phyloP scores from a whole-genome alignment of 2,329 filamentous ascomycete genomes.

The Claviceps sp. region DNA sequence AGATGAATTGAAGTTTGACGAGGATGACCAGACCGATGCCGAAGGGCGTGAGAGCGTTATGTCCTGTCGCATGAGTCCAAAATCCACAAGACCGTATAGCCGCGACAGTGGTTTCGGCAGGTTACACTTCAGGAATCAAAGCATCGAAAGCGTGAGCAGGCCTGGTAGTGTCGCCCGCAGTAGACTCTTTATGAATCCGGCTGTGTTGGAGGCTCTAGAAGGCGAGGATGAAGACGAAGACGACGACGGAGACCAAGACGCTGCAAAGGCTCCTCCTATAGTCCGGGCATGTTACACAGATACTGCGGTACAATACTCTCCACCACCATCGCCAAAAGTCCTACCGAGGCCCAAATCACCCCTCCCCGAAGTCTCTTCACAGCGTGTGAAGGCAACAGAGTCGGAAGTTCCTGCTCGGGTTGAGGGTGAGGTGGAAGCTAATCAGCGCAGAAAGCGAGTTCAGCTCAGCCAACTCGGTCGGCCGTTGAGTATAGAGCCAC shows the following conservation, averaged over 20 bases:
- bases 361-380: slow-evolving; percentile 24
- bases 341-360: slow-evolving; percentile 25
- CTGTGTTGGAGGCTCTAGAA: slow-evolving; percentile 42
- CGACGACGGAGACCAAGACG: slow-evolving; percentile 38
- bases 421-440: slow-evolving; percentile 54
- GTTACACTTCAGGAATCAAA: slow-evolving; percentile 42
- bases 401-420: slow-evolving; percentile 28
- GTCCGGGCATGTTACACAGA: slow-evolving; percentile 51
- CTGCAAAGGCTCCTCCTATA: slow-evolving; percentile 15
- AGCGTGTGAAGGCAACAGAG: slow-evolving; percentile 26
- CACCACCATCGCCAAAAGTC: slow-evolving; percentile 58
- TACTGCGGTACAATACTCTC: slow-evolving; percentile 70
- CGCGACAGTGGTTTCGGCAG: slow-evolving; percentile 39
- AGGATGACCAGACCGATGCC: slow-evolving; percentile 56
- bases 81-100: slow-evolving; percentile 41
- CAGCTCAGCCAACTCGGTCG: slow-evolving; percentile 38
- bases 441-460: slow-evolving; percentile 59
- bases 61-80: slow-evolving; percentile 30
- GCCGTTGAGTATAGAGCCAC: slow-evolving; percentile 35
- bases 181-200: slow-evolving; percentile 38
- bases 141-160: slow-evolving; percentile 43
- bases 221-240: slow-evolving; percentile 37
- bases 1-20: slow-evolving; percentile 80
- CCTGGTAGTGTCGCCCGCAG: slow-evolving; percentile 41
- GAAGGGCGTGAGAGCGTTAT: slow-evolving; percentile 53